Conservation (phyloP, 257 asterid genomes). For the Ajuga chamaepitys region DNA sequence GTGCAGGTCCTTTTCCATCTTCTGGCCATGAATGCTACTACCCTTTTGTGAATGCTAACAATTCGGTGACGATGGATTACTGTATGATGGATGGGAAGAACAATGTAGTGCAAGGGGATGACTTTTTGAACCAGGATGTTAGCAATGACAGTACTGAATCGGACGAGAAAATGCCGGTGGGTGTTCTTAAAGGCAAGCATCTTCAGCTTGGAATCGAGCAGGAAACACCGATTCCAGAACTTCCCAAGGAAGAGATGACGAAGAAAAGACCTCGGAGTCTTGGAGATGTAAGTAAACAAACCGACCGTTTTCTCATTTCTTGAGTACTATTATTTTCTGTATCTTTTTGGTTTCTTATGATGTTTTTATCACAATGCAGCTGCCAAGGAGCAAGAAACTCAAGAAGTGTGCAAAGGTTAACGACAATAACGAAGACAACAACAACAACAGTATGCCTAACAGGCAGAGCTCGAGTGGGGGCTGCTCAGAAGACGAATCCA, state of each 20-base stretch:
- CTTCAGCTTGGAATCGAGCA: conserved; percentile 3
- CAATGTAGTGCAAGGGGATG: conserved; percentile 26
- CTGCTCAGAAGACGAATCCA: conserved; percentile 36
- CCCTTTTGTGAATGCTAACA: conserved; percentile 1
- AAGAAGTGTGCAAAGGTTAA: conserved; percentile 33
- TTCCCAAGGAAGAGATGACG: conserved; percentile 20
- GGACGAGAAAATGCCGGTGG: conserved; percentile 15
- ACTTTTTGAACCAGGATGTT: conserved; percentile 33
- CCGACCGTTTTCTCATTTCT: not conserved
- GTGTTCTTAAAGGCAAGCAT: conserved; percentile 13
- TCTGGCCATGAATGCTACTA: conserved; percentile 14
- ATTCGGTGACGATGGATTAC: conserved; percentile 24
- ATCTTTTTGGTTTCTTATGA: not conserved
- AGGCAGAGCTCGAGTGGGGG: conserved; percentile 26
- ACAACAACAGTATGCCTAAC: not conserved
- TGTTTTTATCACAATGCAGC: conserved; percentile 23
- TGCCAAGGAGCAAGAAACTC: conserved; percentile 30
- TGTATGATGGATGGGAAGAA: conserved; percentile 18
- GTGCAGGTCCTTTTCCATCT: conserved; percentile 20
- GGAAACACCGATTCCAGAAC: no score
- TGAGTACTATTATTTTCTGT: not conserved
- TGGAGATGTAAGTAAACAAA: conserved; percentile 23
- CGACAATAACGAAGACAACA: conserved; percentile 7
- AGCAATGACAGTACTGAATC: conserved; percentile 28
- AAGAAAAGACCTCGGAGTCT: conserved; percentile 46